Percentiles rank a stretch among this genome's conserved stretches.
phyloP scores from a whole-genome alignment of 306 rosid genomes.

The Cercis canadensis region DNA sequence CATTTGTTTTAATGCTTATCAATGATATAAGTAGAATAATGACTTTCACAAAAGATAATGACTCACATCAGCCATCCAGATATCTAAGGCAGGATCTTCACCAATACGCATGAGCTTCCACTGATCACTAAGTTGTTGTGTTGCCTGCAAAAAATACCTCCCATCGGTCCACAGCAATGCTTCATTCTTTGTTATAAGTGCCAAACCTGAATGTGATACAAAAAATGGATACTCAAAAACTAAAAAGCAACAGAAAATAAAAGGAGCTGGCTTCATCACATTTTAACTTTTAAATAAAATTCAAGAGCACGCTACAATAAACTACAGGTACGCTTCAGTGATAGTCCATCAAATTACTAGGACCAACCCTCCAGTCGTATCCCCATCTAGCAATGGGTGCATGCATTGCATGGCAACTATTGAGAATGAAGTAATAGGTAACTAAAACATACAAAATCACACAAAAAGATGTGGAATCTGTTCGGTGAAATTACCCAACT shows the following conservation, averaged over 20 bases:
- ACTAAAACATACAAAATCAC: background rate
- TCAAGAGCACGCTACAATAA: conserved; percentile 17
- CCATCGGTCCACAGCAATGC: conserved; percentile 98
- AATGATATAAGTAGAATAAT: conserved; percentile 8
- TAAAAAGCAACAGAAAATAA: background rate
- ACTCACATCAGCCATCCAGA: conserved; percentile 94
- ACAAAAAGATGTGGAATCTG: background rate
- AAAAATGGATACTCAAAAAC: background rate
- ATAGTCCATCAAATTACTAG: no score
- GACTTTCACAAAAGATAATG: conserved; percentile 8
- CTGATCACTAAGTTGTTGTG: conserved; percentile 74
- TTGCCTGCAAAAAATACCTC: conserved; percentile 94
- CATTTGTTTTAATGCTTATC: background rate
- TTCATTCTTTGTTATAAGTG: conserved; percentile 72
- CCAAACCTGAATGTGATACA: conserved; percentile 68
- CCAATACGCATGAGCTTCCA: conserved; percentile 98
- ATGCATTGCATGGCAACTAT: conserved; percentile 6
- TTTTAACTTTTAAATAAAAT: conserved; percentile 3
- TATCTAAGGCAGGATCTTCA: conserved; percentile 89
- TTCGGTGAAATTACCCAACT: background rate
- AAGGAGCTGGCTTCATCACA: background rate
- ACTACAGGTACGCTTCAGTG: background rate
- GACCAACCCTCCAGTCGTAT: no score
- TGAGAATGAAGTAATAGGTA: background rate
- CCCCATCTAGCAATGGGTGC: background rate